Base-by-base conservation (phyloP, 2,329 filamentous ascomycete genomes). In the Aspergillus pseudotamarii region DNA sequence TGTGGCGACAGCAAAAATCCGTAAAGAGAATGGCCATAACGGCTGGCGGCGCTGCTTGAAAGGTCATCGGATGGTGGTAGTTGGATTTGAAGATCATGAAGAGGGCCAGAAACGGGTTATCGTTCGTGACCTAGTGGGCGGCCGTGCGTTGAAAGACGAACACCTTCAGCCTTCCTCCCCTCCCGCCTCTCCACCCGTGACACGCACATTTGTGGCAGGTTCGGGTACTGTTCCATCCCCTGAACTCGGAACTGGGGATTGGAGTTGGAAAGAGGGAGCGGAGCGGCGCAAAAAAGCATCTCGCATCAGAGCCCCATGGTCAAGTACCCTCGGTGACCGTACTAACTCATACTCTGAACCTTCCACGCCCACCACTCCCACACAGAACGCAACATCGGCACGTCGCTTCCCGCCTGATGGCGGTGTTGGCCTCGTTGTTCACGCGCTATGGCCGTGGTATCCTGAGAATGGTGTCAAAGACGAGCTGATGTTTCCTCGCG, bases 41-140 rank as follows among this genome's bases (percentile, higher is more conserved):
- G 94, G 94, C 3, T 97, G 94, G 94, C 85, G 93, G 12, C 85
- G 93, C 56, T 98, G 94, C 74, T 83, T 89, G 0, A 84, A 85
- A 48, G 91, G 91, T 6, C 94, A 98, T 73, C 87, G 94, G 36
- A 97, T 97, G 93, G 87, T 89, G 0, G 81, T 96, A 12, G 82
- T 96, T 12, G 89, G 88, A 0, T 97, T 94, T 72, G 85, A 90
- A 63, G 89, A 92, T 60, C 84, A 84, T 36, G 84, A 86, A 21
- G 86, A 87, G 28, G 90, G 90, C 0, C 88, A 91, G 70, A 84
- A 86, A 64, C 86, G 93, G 34, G 82, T 89, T 23, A 83, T 94
- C 1, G 82, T 91, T 8, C 82, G 86, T 34, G 92, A 94, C 55
- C 78, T 93, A 0, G 92, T 97, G 0, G 94, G 94, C 16, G 94